Base-by-base conservation (phyloP, 2,329 filamentous ascomycete genomes). In the Colletotrichum noveboracense region DNA sequence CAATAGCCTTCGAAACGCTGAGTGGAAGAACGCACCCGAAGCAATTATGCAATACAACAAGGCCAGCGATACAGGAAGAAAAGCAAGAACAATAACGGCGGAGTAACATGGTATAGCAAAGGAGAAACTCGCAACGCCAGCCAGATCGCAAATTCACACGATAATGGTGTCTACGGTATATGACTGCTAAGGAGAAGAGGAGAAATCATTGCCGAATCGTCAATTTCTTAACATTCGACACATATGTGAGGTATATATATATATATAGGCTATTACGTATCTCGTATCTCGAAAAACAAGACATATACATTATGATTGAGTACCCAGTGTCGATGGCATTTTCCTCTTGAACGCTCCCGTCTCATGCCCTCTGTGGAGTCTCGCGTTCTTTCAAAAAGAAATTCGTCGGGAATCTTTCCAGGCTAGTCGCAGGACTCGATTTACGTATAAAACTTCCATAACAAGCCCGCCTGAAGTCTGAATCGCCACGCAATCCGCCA, bases 1-100 rank as follows among this genome's bases (percentile, higher is more conserved):
- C 4, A 9, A 5, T 16, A 38, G 14, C 5, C 16, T 9, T 16
- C 16, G 0, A 18, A 38, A 9, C 7, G 2, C 18, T 2, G 8
- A 12, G 38, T n/a, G 38, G 9, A 7, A n/a, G 18, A 48, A 12
- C n/a, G n/a, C 9, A 43, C 18, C 38, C 0, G 1, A n/a, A 43
- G 38, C 0, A 43, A 10, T 1, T 0, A 18, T 43, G 38, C 5
- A 18, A 43, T 43, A 43, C 16, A 4, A 8, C 8, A 48, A 48
- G 18, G 1, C 38, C 0, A 0, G 38, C 5, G 38, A 48, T 7
- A 7, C 18, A 48, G 1, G 38, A n/a, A 12, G 38, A 48, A 24
- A 24, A 24, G 24, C 24, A 24, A 24, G 24, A n/a, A 48, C 5
- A 48, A n/a, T 48, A 0, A 48, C 38, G 38, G 38, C 38, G 24